phyloP scores from a whole-genome alignment of 177 flowering plant genomes.

The Telopea speciosissima region DNA sequence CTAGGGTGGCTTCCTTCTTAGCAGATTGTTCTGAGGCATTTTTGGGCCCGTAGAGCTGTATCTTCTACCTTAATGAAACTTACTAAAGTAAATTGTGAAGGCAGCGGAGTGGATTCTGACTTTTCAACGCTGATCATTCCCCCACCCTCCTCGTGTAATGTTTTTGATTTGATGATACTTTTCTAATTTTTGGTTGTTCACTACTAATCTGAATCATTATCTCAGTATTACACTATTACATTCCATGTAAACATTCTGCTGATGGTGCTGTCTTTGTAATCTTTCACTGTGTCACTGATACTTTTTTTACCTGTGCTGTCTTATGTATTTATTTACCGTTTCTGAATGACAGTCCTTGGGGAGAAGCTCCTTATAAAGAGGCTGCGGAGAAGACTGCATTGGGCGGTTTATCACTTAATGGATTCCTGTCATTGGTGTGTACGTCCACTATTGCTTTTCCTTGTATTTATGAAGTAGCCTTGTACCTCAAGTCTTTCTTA shows the following conservation, averaged over 20 bases:
- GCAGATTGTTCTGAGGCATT: too few species aligned
- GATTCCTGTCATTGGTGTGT: slow-evolving; percentile 61
- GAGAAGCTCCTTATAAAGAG: slow-evolving; percentile 51
- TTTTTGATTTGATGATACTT: background rate
- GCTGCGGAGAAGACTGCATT: slow-evolving; percentile 62
- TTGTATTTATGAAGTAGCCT: background rate
- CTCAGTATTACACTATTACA: too few species aligned
- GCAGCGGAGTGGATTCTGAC: background rate
- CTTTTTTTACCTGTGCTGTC: background rate
- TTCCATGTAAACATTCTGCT: background rate
- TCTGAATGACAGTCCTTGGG: slow-evolving; percentile 56
- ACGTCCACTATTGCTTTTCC: background rate
- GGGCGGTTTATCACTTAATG: slow-evolving; percentile 62
- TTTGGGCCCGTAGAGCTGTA: too few species aligned
- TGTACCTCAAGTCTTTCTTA: background rate
- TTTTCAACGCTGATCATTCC: background rate
- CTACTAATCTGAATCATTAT: too few species aligned
- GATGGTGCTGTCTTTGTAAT: background rate
- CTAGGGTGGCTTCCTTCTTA: too few species aligned
- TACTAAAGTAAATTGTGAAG: background rate
- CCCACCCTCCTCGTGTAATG: background rate
- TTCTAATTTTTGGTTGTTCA: background rate
- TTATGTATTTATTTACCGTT: background rate
- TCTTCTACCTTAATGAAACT: background rate
- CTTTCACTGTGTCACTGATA: background rate